phyloP scores from a whole-genome alignment of 192 early-diverging fungal genomes.

The Coemansia javaensis region DNA sequence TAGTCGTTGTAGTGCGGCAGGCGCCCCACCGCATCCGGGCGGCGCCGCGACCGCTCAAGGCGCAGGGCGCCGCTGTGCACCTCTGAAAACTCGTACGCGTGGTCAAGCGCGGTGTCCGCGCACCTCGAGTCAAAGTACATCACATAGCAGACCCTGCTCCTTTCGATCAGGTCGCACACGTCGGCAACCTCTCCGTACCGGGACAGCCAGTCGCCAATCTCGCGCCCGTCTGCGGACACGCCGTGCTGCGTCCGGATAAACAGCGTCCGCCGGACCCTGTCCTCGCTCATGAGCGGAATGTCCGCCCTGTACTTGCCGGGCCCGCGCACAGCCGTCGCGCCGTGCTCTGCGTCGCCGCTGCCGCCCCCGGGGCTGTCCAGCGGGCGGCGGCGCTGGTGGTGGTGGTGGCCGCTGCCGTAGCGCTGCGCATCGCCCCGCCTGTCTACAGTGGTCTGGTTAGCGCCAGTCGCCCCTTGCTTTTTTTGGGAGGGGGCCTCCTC shows the following conservation, averaged over 20 bases:
- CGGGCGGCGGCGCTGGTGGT: too few species aligned
- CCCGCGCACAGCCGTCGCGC: too few species aligned
- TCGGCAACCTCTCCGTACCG: slow-evolving; percentile 28
- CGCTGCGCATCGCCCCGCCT: too few species aligned
- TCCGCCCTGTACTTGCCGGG: slow-evolving; percentile 7
- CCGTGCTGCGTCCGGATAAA: slow-evolving; percentile 15
- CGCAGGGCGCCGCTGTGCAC: too few species aligned
- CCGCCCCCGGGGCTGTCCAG: too few species aligned
- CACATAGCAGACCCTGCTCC: slow-evolving; percentile 31
- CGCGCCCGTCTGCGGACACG: not conserved
- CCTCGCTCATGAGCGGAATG: slow-evolving; percentile 3
- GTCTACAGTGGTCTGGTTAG: too few species aligned
- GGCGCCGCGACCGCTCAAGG: slow-evolving; percentile 23
- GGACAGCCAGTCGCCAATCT: slow-evolving; percentile 11
- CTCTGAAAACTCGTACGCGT: not conserved
- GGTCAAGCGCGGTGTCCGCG: slow-evolving; percentile 2
- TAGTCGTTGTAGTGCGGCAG: slow-evolving; percentile 6
- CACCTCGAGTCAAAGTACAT: slow-evolving; percentile 29
- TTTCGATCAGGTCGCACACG: slow-evolving; percentile 5
- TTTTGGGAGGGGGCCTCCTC: too few species aligned
- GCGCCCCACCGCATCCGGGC: slow-evolving; percentile 12
- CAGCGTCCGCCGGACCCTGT: slow-evolving; percentile 18
- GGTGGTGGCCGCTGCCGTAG: too few species aligned
- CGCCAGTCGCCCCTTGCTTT: too few species aligned
- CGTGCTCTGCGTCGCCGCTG: not conserved